Percentiles rank a stretch among this genome's conserved stretches.
These are phyloP conservation scores for Blastocystis sp. DNA, from an alignment of 352 stramenopile species.

Conservation along the genomic window DNA sequence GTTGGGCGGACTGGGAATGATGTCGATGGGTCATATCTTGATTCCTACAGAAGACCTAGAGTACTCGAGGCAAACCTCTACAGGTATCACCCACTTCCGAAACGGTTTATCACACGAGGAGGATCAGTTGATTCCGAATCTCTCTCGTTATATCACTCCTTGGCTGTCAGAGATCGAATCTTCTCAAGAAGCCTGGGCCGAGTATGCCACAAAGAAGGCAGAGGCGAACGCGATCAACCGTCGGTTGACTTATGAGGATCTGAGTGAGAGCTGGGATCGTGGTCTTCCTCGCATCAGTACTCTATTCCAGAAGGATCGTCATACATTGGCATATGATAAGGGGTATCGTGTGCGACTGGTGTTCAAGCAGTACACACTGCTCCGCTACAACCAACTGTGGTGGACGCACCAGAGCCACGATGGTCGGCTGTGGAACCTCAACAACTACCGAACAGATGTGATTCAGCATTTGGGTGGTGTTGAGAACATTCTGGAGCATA, in stretches of 20 bases:
- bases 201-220: constrained; percentile 97
- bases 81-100: constrained; percentile 97
- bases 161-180: constrained; percentile 98
- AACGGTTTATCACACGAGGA: constrained; percentile 87
- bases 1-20: constrained; percentile 94
- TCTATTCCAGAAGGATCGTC: constrained; percentile 91
- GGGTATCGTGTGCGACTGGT: constrained; percentile 95
- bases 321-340: constrained; percentile 99
- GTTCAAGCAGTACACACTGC: constrained; percentile 97
- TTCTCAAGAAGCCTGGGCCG: constrained; percentile 96
- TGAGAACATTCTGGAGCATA: constrained; percentile 99
- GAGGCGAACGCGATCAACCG: constrained; percentile 98
- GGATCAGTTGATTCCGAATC: constrained; percentile 97
- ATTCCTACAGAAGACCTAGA: constrained; percentile 97
- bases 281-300: constrained; percentile 94
- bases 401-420: constrained; percentile 97
- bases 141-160: constrained; percentile 97
- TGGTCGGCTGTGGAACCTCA: constrained; percentile 99
- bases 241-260: constrained; percentile 93
- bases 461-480: constrained; percentile 98
- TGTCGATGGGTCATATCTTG: constrained; percentile 98
- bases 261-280: constrained; percentile 98
- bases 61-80: constrained; percentile 98
- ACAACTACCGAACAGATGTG: constrained; percentile 99
- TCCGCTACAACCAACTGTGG: constrained; percentile 96